phyloP scores from a whole-genome alignment of 2,329 filamentous ascomycete genomes.

The Sclerotinia minor region DNA sequence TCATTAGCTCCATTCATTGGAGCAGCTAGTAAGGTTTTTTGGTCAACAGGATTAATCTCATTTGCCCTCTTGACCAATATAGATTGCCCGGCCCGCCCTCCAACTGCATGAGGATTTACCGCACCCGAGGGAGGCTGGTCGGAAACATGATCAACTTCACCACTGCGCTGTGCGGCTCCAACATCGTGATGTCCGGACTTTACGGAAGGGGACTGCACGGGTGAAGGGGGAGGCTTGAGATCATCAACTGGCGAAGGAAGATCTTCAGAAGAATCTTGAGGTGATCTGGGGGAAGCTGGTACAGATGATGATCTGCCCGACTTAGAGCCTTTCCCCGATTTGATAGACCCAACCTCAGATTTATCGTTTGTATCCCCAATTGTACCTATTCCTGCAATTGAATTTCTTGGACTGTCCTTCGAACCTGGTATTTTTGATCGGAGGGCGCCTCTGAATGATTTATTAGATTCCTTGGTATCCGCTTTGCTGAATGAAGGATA shows the following conservation, averaged over 20 bases:
- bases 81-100: slow-evolving; percentile 77
- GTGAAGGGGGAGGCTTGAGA: slow-evolving; percentile 74
- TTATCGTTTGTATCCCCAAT: slow-evolving; percentile 62
- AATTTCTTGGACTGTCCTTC: slow-evolving; percentile 78
- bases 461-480: slow-evolving; percentile 88
- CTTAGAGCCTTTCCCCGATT: slow-evolving; percentile 64
- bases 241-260: slow-evolving; percentile 52
- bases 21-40: slow-evolving; percentile 44
- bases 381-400: slow-evolving; percentile 57
- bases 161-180: slow-evolving; percentile 75
- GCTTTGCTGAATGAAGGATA: slow-evolving; percentile 91
- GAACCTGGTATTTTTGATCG: slow-evolving; percentile 84
- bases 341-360: slow-evolving; percentile 73
- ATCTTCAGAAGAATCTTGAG: slow-evolving; percentile 42
- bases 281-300: slow-evolving; percentile 43
- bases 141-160: slow-evolving; percentile 92
- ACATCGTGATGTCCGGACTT: slow-evolving; percentile 76
- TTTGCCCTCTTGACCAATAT: slow-evolving; percentile 79
- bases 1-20: slow-evolving; percentile 46
- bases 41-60: slow-evolving; percentile 64
- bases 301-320: slow-evolving; percentile 45
- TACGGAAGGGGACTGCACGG: slow-evolving; percentile 74
- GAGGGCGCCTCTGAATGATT: slow-evolving; percentile 75
- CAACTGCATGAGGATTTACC: slow-evolving; percentile 56
- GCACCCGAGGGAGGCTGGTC: slow-evolving; percentile 77